Evolutionary conservation across 305 asterid species (phyloP), one percentile per base, ranked within the genome.

Genomic region (Stenogyne calaminthoides): DNA sequence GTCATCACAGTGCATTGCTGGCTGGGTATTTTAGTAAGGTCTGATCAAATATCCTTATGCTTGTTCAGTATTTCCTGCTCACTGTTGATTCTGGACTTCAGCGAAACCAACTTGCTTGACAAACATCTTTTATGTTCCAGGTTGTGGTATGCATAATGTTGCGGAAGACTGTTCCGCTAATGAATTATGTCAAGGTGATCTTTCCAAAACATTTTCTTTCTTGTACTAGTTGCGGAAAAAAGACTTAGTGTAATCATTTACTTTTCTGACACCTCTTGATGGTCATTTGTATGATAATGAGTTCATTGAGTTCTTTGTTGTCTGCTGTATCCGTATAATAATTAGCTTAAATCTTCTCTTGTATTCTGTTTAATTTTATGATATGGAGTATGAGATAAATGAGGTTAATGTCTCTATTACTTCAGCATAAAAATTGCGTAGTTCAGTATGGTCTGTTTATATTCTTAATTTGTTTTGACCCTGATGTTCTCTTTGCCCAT

Each of bases 1-100:
- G 88, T 54, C 84, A 85, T 58, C 99, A 95, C 74, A 84, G 97
- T 75, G 97, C 98, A 46, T 67, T 91, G 76, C 79, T 95, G 83
- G 98, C 99, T 66, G 99, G 98, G 80, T 95, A 95, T 77, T 95
- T 95, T 82, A 93, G 98, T 84, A 95, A 95, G 97, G 99, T 95
- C 44, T 69, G 55, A 67, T 55, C 58, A 57, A 78, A 71, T 72
- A 36, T 36, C 77, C 67, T 2, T 62, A 72, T 52, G 47, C 69
- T 42, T 37, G 46, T 34, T 34, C 37, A 47, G 7, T 54, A 56
- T 62, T 76, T 51, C 27, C 5, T 73, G 62, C 25, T 62, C 18
- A 16, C 44, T 69, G 46, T 72, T 58, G 39, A 80, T 61, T 65
- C 19, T 67, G 71, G 64, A 58, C 49, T 44, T 51, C 29, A 25